Conservation (phyloP, 305 asterid genomes). For the Salvia sclarea region DNA sequence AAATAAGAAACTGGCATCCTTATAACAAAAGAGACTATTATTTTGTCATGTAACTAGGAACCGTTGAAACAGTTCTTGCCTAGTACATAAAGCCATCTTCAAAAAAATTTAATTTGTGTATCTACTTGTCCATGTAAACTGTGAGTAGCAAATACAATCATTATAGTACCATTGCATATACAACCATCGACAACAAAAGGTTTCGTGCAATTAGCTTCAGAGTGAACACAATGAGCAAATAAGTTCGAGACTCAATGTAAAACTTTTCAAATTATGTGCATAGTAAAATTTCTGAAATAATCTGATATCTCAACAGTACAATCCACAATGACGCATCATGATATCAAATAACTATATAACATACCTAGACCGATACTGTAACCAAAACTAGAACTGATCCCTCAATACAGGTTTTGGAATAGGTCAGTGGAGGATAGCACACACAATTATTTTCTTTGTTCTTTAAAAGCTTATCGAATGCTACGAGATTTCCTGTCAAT, state of each 20-base stretch:
- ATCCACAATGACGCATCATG: too few species aligned
- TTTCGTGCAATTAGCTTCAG: constrained; percentile 1
- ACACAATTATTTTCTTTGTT: background rate
- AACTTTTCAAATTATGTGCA: constrained; percentile 14
- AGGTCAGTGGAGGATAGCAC: background rate
- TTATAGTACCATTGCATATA: constrained; percentile 3
- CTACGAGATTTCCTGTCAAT: background rate
- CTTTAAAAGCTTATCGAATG: background rate
- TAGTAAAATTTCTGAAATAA: background rate
- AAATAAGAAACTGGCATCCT: background rate
- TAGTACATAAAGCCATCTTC: constrained; percentile 5
- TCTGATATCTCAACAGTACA: background rate
- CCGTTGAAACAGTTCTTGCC: background rate
- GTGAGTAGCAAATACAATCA: background rate
- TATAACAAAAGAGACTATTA: background rate
- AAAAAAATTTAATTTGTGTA: background rate
- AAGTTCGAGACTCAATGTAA: background rate
- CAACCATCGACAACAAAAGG: background rate
- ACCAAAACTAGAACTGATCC: constrained; percentile 1
- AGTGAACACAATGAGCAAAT: constrained; percentile 14
- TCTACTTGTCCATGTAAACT: background rate
- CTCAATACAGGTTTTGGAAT: background rate
- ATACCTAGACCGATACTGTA: background rate
- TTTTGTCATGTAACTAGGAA: constrained; percentile 11
- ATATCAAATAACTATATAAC: background rate